A percentile compares a stretch with the other conserved stretches of the same genome.
Conservation (phyloP, 2,329 filamentous ascomycete species). For the Paraconiothyrium sp. region DNA sequence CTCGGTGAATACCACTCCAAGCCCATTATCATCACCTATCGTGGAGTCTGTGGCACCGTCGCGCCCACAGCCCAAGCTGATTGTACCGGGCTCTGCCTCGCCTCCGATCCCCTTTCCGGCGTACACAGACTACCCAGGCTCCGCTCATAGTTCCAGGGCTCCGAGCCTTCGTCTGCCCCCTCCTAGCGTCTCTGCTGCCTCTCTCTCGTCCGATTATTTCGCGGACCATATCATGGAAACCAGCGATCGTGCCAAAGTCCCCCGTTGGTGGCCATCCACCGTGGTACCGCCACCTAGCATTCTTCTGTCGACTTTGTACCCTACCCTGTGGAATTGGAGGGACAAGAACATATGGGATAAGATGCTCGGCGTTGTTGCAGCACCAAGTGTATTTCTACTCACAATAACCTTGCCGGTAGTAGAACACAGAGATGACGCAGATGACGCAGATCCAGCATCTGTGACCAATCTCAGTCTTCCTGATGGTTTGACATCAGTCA, state of each 20-base stretch:
- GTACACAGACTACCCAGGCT: constrained; percentile 65
- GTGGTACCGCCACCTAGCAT: constrained; percentile 76
- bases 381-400: constrained; percentile 89
- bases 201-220: constrained; percentile 60
- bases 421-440: constrained; percentile 68
- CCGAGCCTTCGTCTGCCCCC: constrained; percentile 67
- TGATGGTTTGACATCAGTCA: constrained; percentile 34
- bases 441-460: constrained; percentile 50
- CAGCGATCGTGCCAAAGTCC: constrained; percentile 51
- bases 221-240: constrained; percentile 55
- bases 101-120: constrained; percentile 72
- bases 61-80: constrained; percentile 51
- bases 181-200: constrained; percentile 60
- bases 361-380: constrained; percentile 79
- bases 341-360: constrained; percentile 88
- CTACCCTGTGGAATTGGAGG: constrained; percentile 82
- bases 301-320: constrained; percentile 80
- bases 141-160: constrained; percentile 55
- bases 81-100: constrained; percentile 52
- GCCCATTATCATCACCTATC: constrained; percentile 40
- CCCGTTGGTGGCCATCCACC: constrained; percentile 84
- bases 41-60: constrained; percentile 36
- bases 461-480: constrained; percentile 43
- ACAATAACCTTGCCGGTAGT: constrained; percentile 92
- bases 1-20: constrained; percentile 31